Evolutionary conservation across 2,329 filamentous ascomycete species (phyloP), one percentile per base, ranked within the genome.

Genomic region (Aspergillus quadrilineatus): DNA sequence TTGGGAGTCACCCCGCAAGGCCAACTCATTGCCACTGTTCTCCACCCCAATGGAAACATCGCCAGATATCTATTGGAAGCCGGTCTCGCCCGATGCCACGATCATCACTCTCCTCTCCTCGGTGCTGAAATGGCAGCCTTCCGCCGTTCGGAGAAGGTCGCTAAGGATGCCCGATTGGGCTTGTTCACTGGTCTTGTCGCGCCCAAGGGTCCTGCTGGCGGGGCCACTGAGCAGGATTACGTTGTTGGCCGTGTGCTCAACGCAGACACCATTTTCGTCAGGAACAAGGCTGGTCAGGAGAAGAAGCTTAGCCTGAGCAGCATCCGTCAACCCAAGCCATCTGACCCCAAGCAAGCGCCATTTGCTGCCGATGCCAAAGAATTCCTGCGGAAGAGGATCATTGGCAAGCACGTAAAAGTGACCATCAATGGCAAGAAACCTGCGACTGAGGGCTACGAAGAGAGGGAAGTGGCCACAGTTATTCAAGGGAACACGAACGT

Each of bases 281-380:
- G 91, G 60, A 91, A 87, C 75, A 96, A 96, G 81, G 80, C 86
- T 45, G 92, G 92, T 6, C 80, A 79, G 4, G 94, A 99, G 78
- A 95, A 92, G 82, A 87, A 92, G 67, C 87, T 97, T 73, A 95
- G 88, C 73, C 80, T 99, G 57, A 96, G 91, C 80, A 97, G 93
- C 72, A 85, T 97, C 58, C 88, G 94, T 60, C 93, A 94, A 56
- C 94, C 94, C n/a, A 92, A 96, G 69, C 84, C 89, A 3, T 88
- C 86, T 47, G 93, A 97, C 72, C 84, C 90, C 17, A 88, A 90
- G 56, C 93, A 97, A 75, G 84, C 90, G 41, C 91, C 92, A 0
- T 99, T 93, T 80, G 84, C 86, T 64, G 89, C 94, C 10, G 93
- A 97, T 70, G 93, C 94, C 32, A 99, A 99, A 80, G 94, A 99